Evolutionary conservation across 148 eudicot species (phyloP).

Genomic region (Beta vulgaris): DNA sequence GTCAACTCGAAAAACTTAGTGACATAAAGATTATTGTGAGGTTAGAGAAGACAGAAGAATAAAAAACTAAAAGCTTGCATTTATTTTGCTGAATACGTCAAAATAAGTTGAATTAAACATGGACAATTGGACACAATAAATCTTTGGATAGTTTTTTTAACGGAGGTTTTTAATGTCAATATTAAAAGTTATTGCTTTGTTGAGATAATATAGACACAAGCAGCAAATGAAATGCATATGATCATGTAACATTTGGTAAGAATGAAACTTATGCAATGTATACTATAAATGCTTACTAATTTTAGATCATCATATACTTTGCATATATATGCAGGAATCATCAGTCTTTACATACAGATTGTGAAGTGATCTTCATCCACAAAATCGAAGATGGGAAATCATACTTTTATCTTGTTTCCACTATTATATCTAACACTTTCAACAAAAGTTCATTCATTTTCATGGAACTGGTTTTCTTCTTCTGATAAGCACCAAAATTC

Average conservation of each 20-base stretch:
- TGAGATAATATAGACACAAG: neutral
- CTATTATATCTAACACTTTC: conserved; percentile 2
- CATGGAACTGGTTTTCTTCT: conserved; percentile 39
- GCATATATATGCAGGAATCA: conserved; percentile 18
- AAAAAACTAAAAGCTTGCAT: no score
- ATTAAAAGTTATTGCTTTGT: neutral
- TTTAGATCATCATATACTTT: conserved; percentile 6
- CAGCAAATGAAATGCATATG: neutral
- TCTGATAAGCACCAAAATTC: neutral
- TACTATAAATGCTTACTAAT: neutral
- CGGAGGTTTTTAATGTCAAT: no score
- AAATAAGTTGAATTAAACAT: no score
- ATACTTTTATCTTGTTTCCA: neutral
- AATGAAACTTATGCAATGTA: conserved; percentile 1
- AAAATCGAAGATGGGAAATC: conserved; percentile 14
- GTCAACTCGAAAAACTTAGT: no score
- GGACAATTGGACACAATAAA: no score
- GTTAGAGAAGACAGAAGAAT: no score
- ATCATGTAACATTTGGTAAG: conserved; percentile 4
- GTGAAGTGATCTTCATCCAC: neutral
- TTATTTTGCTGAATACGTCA: no score
- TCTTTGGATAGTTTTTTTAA: no score
- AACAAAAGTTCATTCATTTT: conserved; percentile 15
- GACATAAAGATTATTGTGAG: no score
- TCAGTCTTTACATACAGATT: neutral